Evolutionary conservation across 192 early-diverging fungal species (phyloP).

Genomic region (Ambispora gerdemannii): DNA sequence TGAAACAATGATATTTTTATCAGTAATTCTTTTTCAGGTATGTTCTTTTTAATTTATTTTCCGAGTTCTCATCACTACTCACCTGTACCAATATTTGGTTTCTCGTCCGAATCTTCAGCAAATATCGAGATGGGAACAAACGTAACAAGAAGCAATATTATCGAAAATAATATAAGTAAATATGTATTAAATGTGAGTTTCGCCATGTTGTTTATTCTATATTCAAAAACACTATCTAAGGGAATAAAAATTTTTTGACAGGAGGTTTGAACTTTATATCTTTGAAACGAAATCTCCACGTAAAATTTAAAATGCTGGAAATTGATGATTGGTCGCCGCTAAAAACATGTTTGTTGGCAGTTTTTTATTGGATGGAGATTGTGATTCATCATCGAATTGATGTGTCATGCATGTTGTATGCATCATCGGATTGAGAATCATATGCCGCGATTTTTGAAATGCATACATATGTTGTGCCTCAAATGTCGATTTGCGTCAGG

Average conservation of each 20-base stretch:
- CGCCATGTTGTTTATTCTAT: background rate
- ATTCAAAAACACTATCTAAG: too few species aligned
- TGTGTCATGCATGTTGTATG: too few species aligned
- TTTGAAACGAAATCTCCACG: background rate
- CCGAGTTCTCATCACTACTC: background rate
- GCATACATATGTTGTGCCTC: too few species aligned
- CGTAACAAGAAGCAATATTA: background rate
- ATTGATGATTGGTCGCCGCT: background rate
- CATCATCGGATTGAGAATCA: too few species aligned
- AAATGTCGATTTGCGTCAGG: too few species aligned
- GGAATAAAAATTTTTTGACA: too few species aligned
- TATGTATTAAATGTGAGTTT: background rate
- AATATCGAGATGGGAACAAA: background rate
- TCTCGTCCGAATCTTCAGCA: background rate
- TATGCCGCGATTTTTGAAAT: too few species aligned
- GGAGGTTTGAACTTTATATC: too few species aligned
- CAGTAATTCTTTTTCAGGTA: background rate
- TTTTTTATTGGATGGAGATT: background rate
- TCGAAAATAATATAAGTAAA: background rate
- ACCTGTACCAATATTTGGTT: background rate
- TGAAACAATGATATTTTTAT: background rate
- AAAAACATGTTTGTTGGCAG: background rate
- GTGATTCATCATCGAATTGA: too few species aligned
- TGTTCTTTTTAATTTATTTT: background rate
- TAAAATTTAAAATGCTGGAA: background rate